Percentiles rank a stretch among this genome's conserved stretches.
Conservation (phyloP, 768 basidiomycete species). For the Galerina marginata region DNA sequence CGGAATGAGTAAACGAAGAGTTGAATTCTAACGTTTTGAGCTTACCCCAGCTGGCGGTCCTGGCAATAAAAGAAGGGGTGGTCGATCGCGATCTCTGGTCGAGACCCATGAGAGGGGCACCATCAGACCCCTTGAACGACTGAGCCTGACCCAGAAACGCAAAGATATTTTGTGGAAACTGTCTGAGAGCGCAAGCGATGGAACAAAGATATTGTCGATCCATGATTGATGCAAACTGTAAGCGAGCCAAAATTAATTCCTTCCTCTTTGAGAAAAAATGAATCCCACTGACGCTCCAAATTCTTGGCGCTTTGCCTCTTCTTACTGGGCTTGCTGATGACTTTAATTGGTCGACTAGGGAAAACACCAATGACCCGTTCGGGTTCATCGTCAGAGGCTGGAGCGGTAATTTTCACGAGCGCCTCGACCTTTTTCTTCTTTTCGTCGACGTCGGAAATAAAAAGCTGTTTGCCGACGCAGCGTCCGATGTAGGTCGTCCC, state of each 20-base stretch:
- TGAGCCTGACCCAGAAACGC: slow-evolving; percentile 93
- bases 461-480: slow-evolving; percentile 92
- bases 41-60: slow-evolving; percentile 89
- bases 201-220: slow-evolving; percentile 93
- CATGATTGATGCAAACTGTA: slow-evolving; percentile 92
- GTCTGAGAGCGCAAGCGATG: slow-evolving; percentile 96
- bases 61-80: slow-evolving; percentile 86
- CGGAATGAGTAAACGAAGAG: slow-evolving; percentile 5
- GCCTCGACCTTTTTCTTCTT: slow-evolving; percentile 97
- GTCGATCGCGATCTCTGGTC: slow-evolving; percentile 72
- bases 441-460: slow-evolving; percentile 94
- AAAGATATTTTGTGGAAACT: slow-evolving; percentile 94
- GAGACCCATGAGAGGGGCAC: slow-evolving; percentile 82
- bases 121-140: slow-evolving; percentile 93
- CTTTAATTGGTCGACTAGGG: slow-evolving; percentile 94
- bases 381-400: slow-evolving; percentile 77
- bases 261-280: slow-evolving; percentile 6
- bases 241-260: slow-evolving; percentile 20
- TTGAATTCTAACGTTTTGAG: slow-evolving; percentile 9
- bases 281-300: slow-evolving; percentile 73
- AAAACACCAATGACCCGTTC: slow-evolving; percentile 89
- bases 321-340: slow-evolving; percentile 98
- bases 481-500: slow-evolving; percentile 91
- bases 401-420: slow-evolving; percentile 85
- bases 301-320: slow-evolving; percentile 95